A percentile compares a stretch with the other conserved stretches of the same genome.
These are phyloP conservation scores for Clonostachys chloroleuca DNA, from an alignment of 2,329 filamentous ascomycete genomes.

Conservation along the genomic window DNA sequence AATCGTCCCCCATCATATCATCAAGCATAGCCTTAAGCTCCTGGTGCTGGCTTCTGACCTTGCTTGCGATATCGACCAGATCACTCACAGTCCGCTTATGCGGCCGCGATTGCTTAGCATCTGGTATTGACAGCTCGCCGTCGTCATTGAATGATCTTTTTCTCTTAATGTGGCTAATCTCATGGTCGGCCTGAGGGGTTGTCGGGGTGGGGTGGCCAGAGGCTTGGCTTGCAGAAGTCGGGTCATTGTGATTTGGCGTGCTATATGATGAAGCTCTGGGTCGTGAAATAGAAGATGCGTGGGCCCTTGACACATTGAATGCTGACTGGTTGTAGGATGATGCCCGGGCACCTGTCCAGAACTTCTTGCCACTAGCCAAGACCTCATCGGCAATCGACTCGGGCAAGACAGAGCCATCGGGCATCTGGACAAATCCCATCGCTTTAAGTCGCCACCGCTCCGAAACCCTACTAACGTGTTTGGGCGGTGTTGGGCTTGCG, in stretches of 20 bases:
- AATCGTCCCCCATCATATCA: conserved; percentile 16
- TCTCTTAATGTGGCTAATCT: conserved; percentile 5
- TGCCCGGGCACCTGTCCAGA: conserved; percentile 21
- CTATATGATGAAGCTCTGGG: conserved; percentile 1
- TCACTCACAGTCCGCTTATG: conserved; percentile 37
- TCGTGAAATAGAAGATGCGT: neutral
- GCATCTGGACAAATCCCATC: conserved; percentile 47
- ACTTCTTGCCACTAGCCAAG: conserved; percentile 31
- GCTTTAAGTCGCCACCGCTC: conserved; percentile 42
- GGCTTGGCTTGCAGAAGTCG: neutral
- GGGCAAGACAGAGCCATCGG: conserved; percentile 47
- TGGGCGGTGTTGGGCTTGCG: conserved; percentile 14
- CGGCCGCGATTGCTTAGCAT: conserved; percentile 4
- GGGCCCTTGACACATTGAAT: neutral
- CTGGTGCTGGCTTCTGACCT: conserved; percentile 31
- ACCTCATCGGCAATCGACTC: conserved; percentile 44
- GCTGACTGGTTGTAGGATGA: neutral
- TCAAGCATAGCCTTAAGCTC: conserved; percentile 38
- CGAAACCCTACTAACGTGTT: conserved; percentile 28
- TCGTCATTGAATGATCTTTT: neutral
- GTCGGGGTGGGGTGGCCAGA: neutral
- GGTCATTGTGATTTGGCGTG: neutral
- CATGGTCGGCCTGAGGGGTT: neutral
- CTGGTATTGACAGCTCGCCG: neutral
- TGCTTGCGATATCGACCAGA: conserved; percentile 8